Base-by-base conservation (phyloP, 2,329 filamentous ascomycete genomes). In the Penicillium sp. region DNA sequence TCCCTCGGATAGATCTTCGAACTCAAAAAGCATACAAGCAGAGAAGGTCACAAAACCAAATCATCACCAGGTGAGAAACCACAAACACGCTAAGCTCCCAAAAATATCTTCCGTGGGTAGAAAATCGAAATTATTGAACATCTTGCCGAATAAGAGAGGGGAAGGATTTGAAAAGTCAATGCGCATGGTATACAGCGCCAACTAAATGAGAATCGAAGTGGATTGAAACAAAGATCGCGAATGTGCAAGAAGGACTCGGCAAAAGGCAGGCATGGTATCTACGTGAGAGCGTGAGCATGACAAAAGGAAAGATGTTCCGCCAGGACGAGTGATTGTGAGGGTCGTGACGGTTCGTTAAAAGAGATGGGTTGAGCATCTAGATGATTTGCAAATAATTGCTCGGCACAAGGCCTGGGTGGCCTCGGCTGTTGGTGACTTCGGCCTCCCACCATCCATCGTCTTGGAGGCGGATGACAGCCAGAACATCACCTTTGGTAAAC, bases 401-500 rank as follows among this genome's bases (percentile, higher is more conserved):
- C 2, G 87, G 87, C 55, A 89, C 87, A 67, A 89, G 77, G 26
- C 87, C 87, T 16, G 83, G 76, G 58, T 70, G 74, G 42, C 71
- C 67, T n/a, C 73, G 75, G 43, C 79, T 75, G 8, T 81, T 82
- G 49, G 93, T 91, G 43, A 97, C 87, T 76, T 97, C 94, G 13
- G 96, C 96, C 80, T 99, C 95, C 95, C 96, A 99, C 95, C 95
- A 99, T 22, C 95, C 95, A 73, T 99, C 95, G 75, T 99, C 95
- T 78, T 99, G 95, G 71, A 96, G 87, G 62, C 93, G 85, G 51
- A 97, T 82, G 14, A 99, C 88, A 2, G 94, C 92, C 14, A 99
- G 83, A 61, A 94, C 87, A 73, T 99, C 96, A 52, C 93, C 93
- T 80, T 99, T 99, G 51, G 84, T 83, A 76, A 99, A 99, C 14